Base-by-base conservation (phyloP, 2,329 filamentous ascomycete species). In the Cytospora leucostoma region DNA sequence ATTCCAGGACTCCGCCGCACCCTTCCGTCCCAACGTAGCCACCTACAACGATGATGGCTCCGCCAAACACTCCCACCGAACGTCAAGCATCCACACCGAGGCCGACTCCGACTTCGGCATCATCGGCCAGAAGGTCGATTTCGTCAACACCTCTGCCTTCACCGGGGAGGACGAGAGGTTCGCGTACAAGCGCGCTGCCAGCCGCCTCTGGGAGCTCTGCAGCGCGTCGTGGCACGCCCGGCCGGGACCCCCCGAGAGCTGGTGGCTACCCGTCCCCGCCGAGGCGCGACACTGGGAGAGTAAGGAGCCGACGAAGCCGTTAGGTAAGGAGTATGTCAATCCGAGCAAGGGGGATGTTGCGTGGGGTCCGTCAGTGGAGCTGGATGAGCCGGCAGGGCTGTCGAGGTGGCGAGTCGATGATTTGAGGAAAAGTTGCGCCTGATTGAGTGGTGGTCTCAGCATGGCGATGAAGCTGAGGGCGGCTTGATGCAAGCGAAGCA, bases 161-260 rank as follows among this genome's bases (percentile, higher is more conserved):
- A 93, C 89, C 0, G 91, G 91, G 13, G 89, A 93, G 72, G 91
- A 94, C 73, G 91, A 94, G 74, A 81, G 86, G 13, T 95, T 95
- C 72, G 91, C 91, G 0, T 93, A 92, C 69, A 91, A 91, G 74
- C 82, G 91, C 32, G 91, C 91, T 2, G 81, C 86, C 51, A 91
- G 88, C 67, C 79, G 91, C n/a, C 77, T 95, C 3, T 95, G 90
- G 91, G 90, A 95, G 76, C 86, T 95, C 72, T 94, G 90, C 73
- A 86, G 89, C 19, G 80, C 79, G 44, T 79, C 83, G 65, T 94
- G 91, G 91, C 91, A 92, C 77, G 81, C 81, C 3, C 77, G 89
- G 54, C 78, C 76, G 4, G 84, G 82, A 4, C 53, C 64, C 10
- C 64, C 64, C 1, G 76, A 80, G 7, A 80, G 75, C 8, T 93